A percentile compares a stretch with the other conserved stretches of the same genome.
phyloP scores from a whole-genome alignment of 2,329 filamentous ascomycete species.

The Clarireedia monteithiana region DNA sequence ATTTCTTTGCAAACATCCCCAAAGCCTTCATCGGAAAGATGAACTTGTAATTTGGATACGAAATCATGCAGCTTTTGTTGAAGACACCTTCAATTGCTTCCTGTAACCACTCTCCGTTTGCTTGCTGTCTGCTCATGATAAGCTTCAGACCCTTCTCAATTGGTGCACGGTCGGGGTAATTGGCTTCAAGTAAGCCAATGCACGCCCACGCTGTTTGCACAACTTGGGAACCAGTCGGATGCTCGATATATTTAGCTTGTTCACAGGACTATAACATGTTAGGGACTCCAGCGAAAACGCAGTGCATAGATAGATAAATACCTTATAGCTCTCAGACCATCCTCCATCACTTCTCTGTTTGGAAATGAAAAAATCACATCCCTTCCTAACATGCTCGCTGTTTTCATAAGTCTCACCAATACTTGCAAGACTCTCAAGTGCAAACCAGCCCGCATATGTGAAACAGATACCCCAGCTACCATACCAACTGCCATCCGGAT shows the following conservation, averaged over 20 bases:
- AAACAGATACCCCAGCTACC: conserved; percentile 98
- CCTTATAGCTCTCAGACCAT: conserved; percentile 91
- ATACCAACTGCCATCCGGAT: conserved; percentile 87
- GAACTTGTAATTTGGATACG: conserved; percentile 98
- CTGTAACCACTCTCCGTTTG: conserved; percentile 89
- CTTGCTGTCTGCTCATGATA: conserved; percentile 76
- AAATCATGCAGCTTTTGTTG: conserved; percentile 99
- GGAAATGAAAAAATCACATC: conserved; percentile 77
- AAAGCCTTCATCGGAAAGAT: conserved; percentile 90
- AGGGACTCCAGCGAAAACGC: conserved; percentile 10
- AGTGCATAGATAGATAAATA: conserved; percentile 26
- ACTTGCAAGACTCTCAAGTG: conserved; percentile 74
- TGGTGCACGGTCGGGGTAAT: conserved; percentile 66
- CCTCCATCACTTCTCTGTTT: conserved; percentile 85
- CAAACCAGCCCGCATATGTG: conserved; percentile 96
- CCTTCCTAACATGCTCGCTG: conserved; percentile 61
- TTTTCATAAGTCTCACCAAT: conserved; percentile 76
- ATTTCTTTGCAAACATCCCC: conserved; percentile 56
- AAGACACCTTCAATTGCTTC: conserved; percentile 97
- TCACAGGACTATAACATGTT: conserved; percentile 57
- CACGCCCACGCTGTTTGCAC: conserved; percentile 92
- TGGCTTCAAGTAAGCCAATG: conserved; percentile 74
- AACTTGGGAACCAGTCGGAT: conserved; percentile 70
- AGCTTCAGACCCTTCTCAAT: conserved; percentile 69
- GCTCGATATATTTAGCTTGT: conserved; percentile 65